Evolutionary conservation across 1,139 yeast genomes (phyloP), one percentile per base, ranked within the genome.

Genomic region (Pichia sp.): DNA sequence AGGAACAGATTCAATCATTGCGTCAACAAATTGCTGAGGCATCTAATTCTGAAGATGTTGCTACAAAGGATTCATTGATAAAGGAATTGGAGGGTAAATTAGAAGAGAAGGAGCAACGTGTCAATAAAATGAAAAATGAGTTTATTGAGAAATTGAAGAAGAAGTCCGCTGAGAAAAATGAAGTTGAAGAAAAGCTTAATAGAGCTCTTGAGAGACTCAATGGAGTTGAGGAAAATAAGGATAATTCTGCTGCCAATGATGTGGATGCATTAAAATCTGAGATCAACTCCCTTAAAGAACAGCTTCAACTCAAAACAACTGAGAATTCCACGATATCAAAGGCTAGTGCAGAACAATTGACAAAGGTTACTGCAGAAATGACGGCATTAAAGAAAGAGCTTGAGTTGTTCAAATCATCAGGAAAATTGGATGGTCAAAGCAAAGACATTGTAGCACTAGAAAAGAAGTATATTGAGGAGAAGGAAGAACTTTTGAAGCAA

Each of bases 61-160:
- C 12, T 8, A 40, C 41, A 26, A 36, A 38, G 12, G 31, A 34
- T 4, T 12, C n/a, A 7, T 24, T 38, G 23, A 33, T 40, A 35
- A 20, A 32, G 22, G 45, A 47, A 22, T 35, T 38, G 23, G 38
- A 31, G 38, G 39, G 31, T 31, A 43, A 35, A 17, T 36, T 37
- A 28, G 38, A 39, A 17, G 52, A 50, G 35, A 46, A 37, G 25
- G 37, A 38, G 10, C 41, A 40, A 31, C 42, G 47, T 26, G 28
- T 41, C 43, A 53, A 52, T 36, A 58, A 51, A 31, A 45, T 60
- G 35, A 56, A 51, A 31, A 47, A 47, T 44, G 49, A 55, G 49
- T 51, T 55, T 42, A 49, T 57, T 48, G 58, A 53, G 19, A 53
- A 52, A 46, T 53, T 55, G 45, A 58, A 46, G 43, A 48, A 48